Evolutionary conservation across 495 filamentous ascomycete species (phyloP), one percentile per base, ranked within the genome.

Genomic region (Glutinoglossum americanum): DNA sequence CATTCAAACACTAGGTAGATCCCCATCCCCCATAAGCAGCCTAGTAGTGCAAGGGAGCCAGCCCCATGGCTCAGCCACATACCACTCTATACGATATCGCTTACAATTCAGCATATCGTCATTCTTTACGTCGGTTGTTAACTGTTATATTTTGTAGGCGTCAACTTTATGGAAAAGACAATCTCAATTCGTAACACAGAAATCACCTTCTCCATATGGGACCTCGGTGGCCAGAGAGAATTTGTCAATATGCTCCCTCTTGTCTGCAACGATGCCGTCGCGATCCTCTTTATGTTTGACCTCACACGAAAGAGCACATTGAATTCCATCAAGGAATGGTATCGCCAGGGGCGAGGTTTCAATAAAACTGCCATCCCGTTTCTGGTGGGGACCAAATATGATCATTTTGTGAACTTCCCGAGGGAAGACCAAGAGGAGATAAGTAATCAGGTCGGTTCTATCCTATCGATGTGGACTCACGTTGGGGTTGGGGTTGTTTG

Each of bases 121-220:
- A 7, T 27, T 27, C 23, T 13, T 21, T 30, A 17, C 23, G 7
- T 17, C 5, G n/a, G 15, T 53, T 27, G 23, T 5, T 53, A 28
- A 53, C 49, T 3, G 13, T 17, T 25, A 1, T 53, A 32, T 19
- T 28, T 44, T 51, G 10, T 58, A 85, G 83, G 83, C 59, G 92
- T 98, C 70, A 98, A 98, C 67, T 98, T 98, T 73, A 98, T 98
- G 92, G 92, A 98, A 69, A 98, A 98, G 73, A 98, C 92, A 11
- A 97, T 98, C 66, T 90, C 85, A 57, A 98, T 98, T 68, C 88
- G 92, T 57, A 97, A 97, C 69, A 98, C 92, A n/a, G 92, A 98
- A 68, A 97, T 98, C 64, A 98, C 92, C 35, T 98, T 98, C 71
- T 93, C 86, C 48, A 98, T 98, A 66, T 98, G 92, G 92, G 92